phyloP scores from a whole-genome alignment of 2,329 filamentous ascomycete species.

The Aspergillus fumigatiaffinis region DNA sequence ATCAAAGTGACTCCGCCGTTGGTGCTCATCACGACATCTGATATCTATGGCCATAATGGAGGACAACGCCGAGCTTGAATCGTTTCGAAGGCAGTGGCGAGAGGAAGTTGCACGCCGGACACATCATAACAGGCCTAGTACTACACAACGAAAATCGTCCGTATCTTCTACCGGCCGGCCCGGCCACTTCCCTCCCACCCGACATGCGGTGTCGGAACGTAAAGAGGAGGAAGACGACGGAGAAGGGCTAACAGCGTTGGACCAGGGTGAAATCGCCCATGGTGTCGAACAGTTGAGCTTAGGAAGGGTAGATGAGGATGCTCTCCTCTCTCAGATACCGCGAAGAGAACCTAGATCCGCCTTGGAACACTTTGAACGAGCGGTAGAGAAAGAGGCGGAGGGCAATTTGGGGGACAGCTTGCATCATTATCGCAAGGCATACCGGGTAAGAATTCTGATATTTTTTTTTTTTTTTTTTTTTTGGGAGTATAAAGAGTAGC shows the following conservation, averaged over 20 bases:
- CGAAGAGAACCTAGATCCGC: conserved; percentile 64
- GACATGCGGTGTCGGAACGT: conserved; percentile 35
- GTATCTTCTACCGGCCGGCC: conserved; percentile 18
- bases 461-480: neutral
- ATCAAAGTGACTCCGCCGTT: conserved; percentile 10
- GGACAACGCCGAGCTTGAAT: conserved; percentile 70
- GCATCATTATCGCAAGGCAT: conserved; percentile 82
- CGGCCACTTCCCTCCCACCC: conserved; percentile 35
- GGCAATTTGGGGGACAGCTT: conserved; percentile 88
- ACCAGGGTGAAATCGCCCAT: conserved; percentile 32
- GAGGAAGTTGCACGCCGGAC: conserved; percentile 66
- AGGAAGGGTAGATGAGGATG: conserved; percentile 34
- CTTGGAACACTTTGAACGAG: conserved; percentile 87
- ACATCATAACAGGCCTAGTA: conserved; percentile 13
- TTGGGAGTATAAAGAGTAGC: neutral
- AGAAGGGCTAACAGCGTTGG: conserved; percentile 18
- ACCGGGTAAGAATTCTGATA: conserved; percentile 58
- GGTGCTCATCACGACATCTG: conserved; percentile 19
- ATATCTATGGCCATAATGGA: conserved; percentile 28
- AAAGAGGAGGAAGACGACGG: conserved; percentile 38
- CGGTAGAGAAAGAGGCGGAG: conserved; percentile 80
- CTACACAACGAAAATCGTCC: conserved; percentile 12
- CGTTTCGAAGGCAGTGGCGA: conserved; percentile 80
- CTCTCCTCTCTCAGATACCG: conserved; percentile 27
- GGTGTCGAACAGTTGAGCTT: conserved; percentile 35